These are phyloP conservation scores for Triticum urartu DNA, from an alignment of 176 grass and related monocot genomes.

Conservation along the genomic window DNA sequence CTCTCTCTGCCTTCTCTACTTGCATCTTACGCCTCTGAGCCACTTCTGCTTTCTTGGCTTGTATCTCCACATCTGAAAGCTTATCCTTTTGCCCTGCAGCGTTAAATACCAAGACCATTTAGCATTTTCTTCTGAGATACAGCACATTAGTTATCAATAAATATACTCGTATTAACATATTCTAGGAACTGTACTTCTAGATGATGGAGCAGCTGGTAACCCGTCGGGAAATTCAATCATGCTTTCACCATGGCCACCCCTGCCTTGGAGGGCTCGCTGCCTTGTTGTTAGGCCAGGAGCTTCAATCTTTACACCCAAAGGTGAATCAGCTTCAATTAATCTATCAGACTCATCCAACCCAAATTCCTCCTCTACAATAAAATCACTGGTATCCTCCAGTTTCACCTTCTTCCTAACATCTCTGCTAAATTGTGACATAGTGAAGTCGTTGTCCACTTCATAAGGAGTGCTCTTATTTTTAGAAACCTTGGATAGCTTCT, in stretches of 20 bases:
- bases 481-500: conserved; percentile 53
- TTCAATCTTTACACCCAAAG: conserved; percentile 42
- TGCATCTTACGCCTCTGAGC: conserved; percentile 98
- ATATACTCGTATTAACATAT: conserved; percentile 40
- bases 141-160: conserved; percentile 18
- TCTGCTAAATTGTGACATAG: conserved; percentile 42
- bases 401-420: conserved; percentile 52
- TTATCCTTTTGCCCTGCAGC: conserved; percentile 83
- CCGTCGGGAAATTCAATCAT: conserved; percentile 92
- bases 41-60: conserved; percentile 82
- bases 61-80: conserved; percentile 75
- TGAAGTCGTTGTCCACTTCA: conserved; percentile 82
- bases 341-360: conserved; percentile 54
- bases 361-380: conserved; percentile 69
- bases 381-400: conserved; percentile 48
- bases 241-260: conserved; percentile 68
- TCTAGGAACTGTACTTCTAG: conserved; percentile 74
- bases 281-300: conserved; percentile 67
- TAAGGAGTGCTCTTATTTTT: conserved; percentile 40
- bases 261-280: conserved; percentile 88
- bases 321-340: conserved; percentile 40
- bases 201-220: conserved; percentile 72
- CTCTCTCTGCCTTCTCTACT: conserved; percentile 88
- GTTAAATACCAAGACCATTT: conserved; percentile 29
- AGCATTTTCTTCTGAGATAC: conserved; percentile 16